Conservation (phyloP, 768 basidiomycete species). For the Imleria badia region DNA sequence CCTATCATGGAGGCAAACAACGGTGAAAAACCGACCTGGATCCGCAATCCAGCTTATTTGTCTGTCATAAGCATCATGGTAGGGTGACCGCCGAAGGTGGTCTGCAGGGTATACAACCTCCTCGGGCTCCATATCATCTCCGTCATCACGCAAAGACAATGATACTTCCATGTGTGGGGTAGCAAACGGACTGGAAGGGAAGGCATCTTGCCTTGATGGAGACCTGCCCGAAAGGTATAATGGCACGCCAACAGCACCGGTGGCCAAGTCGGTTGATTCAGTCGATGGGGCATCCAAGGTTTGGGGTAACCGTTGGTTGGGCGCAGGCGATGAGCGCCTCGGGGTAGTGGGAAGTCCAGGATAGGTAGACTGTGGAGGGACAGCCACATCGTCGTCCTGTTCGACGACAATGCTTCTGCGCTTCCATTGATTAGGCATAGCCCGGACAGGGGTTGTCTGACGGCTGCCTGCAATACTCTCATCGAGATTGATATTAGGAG, state of each 20-base stretch:
- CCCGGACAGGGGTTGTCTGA: slow-evolving; percentile 34
- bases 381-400: slow-evolving; percentile 62
- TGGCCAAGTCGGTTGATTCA: slow-evolving; percentile 44
- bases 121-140: slow-evolving; percentile 47
- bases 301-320: slow-evolving; percentile 43
- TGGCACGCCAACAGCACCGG: slow-evolving; percentile 47
- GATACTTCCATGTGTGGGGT: slow-evolving; percentile 67
- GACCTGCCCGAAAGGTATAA: slow-evolving; percentile 44
- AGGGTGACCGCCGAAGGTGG: slow-evolving; percentile 50
- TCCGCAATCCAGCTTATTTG: slow-evolving; percentile 79
- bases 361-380: slow-evolving; percentile 38
- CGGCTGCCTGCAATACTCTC: slow-evolving; percentile 31
- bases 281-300: slow-evolving; percentile 52
- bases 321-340: slow-evolving; percentile 34
- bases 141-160: slow-evolving; percentile 51
- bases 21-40: slow-evolving; percentile 49
- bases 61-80: slow-evolving; percentile 48
- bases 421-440: slow-evolving; percentile 42
- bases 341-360: slow-evolving; percentile 44
- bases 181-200: slow-evolving; percentile 70
- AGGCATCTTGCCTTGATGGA: slow-evolving; percentile 56
- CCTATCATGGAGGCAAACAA: slow-evolving; percentile 2
- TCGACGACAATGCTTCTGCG: slow-evolving; percentile 68
- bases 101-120: slow-evolving; percentile 64
- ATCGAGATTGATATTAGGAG: slow-evolving; percentile 29